phyloP scores from a whole-genome alignment of 768 basidiomycete species.

The Dentipellis sp. region DNA sequence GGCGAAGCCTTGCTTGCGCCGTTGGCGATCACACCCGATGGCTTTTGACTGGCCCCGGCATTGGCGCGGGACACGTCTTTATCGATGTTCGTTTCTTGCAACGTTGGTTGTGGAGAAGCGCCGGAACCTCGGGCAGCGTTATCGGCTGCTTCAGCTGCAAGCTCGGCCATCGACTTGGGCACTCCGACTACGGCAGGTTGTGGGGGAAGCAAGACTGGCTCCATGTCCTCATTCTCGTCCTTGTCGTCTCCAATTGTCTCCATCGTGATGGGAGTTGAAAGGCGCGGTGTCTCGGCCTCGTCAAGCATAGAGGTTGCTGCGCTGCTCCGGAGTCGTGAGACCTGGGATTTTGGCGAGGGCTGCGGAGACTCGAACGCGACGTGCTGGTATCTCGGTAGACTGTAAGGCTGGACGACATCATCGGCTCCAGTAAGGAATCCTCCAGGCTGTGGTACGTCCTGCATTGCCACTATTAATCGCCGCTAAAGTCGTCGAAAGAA shows the following conservation, averaged over 20 bases:
- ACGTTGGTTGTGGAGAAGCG: not conserved
- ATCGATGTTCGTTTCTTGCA: not conserved
- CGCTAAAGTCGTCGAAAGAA: not conserved
- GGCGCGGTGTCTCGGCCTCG: not conserved
- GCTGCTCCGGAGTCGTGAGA: not conserved
- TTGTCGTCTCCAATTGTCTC: slow-evolving; percentile 24
- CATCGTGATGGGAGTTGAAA: not conserved
- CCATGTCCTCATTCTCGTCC: slow-evolving; percentile 20
- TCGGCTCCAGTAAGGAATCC: slow-evolving; percentile 63
- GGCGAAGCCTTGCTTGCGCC: not conserved
- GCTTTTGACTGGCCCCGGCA: not conserved
- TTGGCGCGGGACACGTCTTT: not conserved
- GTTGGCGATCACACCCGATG: not conserved
- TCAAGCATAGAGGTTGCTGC: not conserved
- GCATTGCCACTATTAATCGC: not conserved
- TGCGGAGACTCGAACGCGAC: slow-evolving; percentile 12
- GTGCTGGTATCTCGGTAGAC: slow-evolving; percentile 50
- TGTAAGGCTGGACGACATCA: slow-evolving; percentile 65
- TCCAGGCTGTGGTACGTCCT: slow-evolving; percentile 22
- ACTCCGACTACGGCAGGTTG: slow-evolving; percentile 3
- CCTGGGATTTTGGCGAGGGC: slow-evolving; percentile 1
- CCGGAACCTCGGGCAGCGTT: not conserved
- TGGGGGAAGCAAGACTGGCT: slow-evolving; percentile 6
- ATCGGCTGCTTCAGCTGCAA: slow-evolving; percentile 14
- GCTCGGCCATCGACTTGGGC: slow-evolving; percentile 11